Conservation (phyloP, 495 filamentous ascomycete species). For the Podospora pseudoanserina region DNA sequence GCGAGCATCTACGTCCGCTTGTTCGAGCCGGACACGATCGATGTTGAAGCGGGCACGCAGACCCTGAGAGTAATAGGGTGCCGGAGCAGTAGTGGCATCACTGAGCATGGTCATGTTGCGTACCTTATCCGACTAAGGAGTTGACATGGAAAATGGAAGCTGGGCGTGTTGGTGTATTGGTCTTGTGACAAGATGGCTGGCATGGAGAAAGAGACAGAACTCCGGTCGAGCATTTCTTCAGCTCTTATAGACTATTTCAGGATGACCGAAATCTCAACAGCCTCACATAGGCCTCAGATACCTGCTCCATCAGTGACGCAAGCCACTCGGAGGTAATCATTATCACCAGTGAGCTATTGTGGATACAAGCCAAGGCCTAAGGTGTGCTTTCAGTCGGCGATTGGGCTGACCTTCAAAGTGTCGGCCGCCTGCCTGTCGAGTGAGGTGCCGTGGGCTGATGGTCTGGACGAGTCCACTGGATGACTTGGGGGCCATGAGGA, state of each 20-base stretch:
- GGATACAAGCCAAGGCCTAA: neutral
- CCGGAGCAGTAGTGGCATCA: neutral
- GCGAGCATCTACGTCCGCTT: conserved; percentile 14
- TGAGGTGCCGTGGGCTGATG: neutral
- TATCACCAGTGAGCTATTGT: neutral
- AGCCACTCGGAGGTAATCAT: neutral
- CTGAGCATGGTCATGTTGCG: neutral
- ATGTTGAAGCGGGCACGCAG: conserved; percentile 27
- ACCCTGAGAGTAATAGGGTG: conserved; percentile 26
- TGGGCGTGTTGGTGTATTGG: too few species aligned
- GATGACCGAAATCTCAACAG: too few species aligned
- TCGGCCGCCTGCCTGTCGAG: neutral
- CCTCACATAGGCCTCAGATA: too few species aligned
- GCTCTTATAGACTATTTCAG: too few species aligned
- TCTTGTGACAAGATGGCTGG: too few species aligned
- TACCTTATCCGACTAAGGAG: neutral
- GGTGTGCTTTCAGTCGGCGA: neutral
- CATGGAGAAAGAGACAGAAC: neutral
- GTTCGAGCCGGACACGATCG: conserved; percentile 25
- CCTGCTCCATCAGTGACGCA: neutral
- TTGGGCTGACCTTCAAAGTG: neutral
- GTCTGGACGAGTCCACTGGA: neutral
- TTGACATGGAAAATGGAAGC: neutral
- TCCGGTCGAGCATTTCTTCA: too few species aligned
- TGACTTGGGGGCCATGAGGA: too few species aligned